A percentile compares a stretch with the other conserved stretches of the same genome.
Conservation (phyloP, 129 eudicot genomes). For the Helianthus tuberosus region DNA sequence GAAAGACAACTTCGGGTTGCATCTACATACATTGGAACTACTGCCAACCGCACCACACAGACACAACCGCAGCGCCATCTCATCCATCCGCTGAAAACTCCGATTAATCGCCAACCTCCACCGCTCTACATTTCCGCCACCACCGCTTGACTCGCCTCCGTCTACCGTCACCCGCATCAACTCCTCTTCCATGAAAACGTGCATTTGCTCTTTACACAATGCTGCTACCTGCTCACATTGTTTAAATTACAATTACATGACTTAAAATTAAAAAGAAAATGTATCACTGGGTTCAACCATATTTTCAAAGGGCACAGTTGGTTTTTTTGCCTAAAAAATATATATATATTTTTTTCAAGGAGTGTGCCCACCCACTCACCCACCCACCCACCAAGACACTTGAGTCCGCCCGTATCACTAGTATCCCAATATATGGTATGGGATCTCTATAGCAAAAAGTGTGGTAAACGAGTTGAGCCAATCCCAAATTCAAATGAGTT, state of each 20-base stretch:
- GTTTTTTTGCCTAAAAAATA: no score
- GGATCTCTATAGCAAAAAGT: no score
- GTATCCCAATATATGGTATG: no score
- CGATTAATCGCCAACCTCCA: slow-evolving; percentile 39
- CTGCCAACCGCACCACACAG: slow-evolving; percentile 17
- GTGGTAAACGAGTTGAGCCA: no score
- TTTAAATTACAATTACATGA: not conserved
- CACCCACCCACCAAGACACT: no score
- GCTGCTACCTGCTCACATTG: slow-evolving; percentile 44
- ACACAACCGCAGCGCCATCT: slow-evolving; percentile 38
- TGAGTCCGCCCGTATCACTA: no score
- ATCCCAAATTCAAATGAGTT: no score
- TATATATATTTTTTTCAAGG: no score
- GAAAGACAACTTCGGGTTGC: slow-evolving; percentile 19
- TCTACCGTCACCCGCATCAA: slow-evolving; percentile 29
- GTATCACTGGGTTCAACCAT: no score
- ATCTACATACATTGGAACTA: slow-evolving; percentile 20
- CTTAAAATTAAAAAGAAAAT: not conserved
- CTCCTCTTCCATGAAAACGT: slow-evolving; percentile 48
- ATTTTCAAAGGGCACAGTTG: no score
- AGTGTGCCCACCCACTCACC: no score
- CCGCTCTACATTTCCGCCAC: slow-evolving; percentile 16
- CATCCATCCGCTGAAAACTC: slow-evolving; percentile 43
- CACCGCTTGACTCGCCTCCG: not conserved
- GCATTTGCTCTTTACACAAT: slow-evolving; percentile 50